Conservation (phyloP, 495 filamentous ascomycete species). For the Mytilinidion resinicola region DNA sequence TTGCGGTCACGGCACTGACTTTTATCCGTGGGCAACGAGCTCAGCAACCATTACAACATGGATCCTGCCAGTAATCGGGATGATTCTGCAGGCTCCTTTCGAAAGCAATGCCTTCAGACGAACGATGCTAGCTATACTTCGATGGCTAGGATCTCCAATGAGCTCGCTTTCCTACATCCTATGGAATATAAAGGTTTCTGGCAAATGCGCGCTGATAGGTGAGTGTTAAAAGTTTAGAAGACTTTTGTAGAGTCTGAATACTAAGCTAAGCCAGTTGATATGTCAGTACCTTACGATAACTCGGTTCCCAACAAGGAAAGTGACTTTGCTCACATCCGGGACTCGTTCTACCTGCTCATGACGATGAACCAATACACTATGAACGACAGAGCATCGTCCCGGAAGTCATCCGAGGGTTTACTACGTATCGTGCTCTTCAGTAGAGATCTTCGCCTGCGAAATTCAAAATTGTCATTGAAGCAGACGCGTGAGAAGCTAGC, state of each 20-base stretch:
- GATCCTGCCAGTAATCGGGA: slow-evolving; percentile 41
- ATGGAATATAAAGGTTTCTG: slow-evolving; percentile 45
- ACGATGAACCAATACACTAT: slow-evolving; percentile 44
- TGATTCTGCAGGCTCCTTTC: slow-evolving; percentile 43
- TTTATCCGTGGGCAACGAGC: slow-evolving; percentile 34
- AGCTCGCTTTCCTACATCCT: slow-evolving; percentile 38
- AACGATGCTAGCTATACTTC: slow-evolving; percentile 33
- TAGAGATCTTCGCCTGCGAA: slow-evolving; percentile 28
- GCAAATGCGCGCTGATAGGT: slow-evolving; percentile 41
- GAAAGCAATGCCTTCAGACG: slow-evolving; percentile 41
- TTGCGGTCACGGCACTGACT: slow-evolving; percentile 30
- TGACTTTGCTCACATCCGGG: slow-evolving; percentile 38
- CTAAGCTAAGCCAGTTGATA: slow-evolving; percentile 31
- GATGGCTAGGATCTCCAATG: slow-evolving; percentile 41
- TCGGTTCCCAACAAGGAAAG: slow-evolving; percentile 23
- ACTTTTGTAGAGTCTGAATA: neutral
- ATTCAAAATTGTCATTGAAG: slow-evolving; percentile 16
- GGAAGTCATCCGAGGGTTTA: slow-evolving; percentile 34
- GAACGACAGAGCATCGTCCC: slow-evolving; percentile 17
- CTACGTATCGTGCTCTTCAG: slow-evolving; percentile 39
- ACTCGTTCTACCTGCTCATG: slow-evolving; percentile 41
- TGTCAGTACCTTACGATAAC: slow-evolving; percentile 35
- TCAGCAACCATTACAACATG: slow-evolving; percentile 43
- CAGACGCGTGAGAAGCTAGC: slow-evolving; percentile 32
- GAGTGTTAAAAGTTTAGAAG: neutral